Evolutionary conservation across 192 early-diverging fungal species (phyloP).

Genomic region (Oehlia diaphana): DNA sequence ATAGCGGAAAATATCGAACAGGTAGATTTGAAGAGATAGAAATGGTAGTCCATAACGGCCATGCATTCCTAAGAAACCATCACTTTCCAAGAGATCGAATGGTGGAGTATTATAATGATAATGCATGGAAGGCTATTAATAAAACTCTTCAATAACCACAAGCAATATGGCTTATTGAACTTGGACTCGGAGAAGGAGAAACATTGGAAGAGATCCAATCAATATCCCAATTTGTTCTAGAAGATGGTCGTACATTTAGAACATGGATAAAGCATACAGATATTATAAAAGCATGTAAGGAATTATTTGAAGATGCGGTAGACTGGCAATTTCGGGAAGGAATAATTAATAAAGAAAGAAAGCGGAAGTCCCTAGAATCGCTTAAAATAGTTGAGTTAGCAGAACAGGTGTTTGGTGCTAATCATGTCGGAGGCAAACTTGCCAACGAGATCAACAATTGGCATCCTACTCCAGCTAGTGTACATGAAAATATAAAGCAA

Average conservation of each 20-base stretch:
- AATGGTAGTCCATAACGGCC: too few species aligned
- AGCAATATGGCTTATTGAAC: too few species aligned
- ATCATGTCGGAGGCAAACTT: conserved; percentile 7
- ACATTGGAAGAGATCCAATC: too few species aligned
- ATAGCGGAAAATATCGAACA: too few species aligned
- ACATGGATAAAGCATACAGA: conserved; percentile 20
- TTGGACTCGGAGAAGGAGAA: too few species aligned
- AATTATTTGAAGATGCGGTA: conserved; percentile 20
- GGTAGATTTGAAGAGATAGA: too few species aligned
- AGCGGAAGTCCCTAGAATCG: not conserved
- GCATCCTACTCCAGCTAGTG: not conserved
- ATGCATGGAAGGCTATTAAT: too few species aligned
- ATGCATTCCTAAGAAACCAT: too few species aligned
- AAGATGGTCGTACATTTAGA: conserved; percentile 23
- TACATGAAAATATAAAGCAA: conserved; percentile 25
- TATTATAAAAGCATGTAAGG: conserved; percentile 19
- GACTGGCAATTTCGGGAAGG: conserved; percentile 13
- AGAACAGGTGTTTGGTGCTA: conserved; percentile 23
- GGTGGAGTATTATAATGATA: too few species aligned
- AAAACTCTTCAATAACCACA: too few species aligned
- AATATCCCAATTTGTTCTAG: conserved; percentile 17
- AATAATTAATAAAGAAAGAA: conserved; percentile 24
- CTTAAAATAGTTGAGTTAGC: conserved; percentile 27
- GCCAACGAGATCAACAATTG: conserved; percentile 13
- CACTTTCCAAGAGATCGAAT: too few species aligned